phyloP scores from a whole-genome alignment of 169 alveolate genomes.

The Cryptosporidium baileyi region DNA sequence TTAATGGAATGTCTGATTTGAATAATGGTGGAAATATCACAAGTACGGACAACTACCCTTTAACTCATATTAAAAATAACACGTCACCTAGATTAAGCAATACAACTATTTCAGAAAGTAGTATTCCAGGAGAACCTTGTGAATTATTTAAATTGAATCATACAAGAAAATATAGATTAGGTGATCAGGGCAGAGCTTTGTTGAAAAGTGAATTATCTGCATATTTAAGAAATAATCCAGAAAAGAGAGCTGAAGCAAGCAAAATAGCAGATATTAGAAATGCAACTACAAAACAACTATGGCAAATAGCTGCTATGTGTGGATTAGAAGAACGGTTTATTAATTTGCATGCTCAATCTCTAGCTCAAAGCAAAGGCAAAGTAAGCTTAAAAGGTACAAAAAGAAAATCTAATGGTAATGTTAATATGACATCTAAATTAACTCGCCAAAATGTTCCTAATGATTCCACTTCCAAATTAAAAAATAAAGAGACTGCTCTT shows the following conservation, averaged over 20 bases:
- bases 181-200: constrained; percentile 66
- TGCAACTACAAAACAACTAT: constrained; percentile 67
- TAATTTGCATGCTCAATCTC: constrained; percentile 55
- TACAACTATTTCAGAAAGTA: neutral
- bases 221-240: constrained; percentile 50
- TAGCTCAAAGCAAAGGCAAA: constrained; percentile 60
- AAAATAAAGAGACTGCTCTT: too few species aligned
- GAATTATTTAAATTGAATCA: constrained; percentile 35
- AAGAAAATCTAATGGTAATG: neutral
- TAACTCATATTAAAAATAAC: neutral
- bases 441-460: neutral
- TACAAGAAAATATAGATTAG: constrained; percentile 67
- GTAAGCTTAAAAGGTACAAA: constrained; percentile 40
- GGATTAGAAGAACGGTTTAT: constrained; percentile 68
- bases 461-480: too few species aligned
- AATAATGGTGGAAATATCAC: neutral
- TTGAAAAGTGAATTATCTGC: constrained; percentile 68
- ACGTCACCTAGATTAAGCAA: neutral
- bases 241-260: constrained; percentile 54
- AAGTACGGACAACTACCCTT: neutral
- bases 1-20: neutral
- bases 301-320: constrained; percentile 71
- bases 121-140: neutral
- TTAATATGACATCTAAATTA: neutral
- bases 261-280: constrained; percentile 64